These are phyloP conservation scores for Clitopilus hobsonii DNA, from an alignment of 768 basidiomycete species.

Conservation along the genomic window DNA sequence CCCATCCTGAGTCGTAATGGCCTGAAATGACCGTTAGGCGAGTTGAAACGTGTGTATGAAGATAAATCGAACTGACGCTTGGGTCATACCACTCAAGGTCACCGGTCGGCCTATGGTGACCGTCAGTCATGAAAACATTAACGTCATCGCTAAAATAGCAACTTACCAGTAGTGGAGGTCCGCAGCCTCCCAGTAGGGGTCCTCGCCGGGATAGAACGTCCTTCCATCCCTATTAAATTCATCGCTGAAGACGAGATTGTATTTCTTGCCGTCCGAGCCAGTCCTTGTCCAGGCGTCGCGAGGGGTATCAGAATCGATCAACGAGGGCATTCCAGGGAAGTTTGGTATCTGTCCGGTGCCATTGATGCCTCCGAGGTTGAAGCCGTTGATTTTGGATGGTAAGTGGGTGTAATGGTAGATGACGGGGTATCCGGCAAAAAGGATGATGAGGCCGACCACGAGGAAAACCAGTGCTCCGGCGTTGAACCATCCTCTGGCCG, in stretches of 20 bases:
- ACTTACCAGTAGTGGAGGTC: slow-evolving; percentile 82
- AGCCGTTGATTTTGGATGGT: slow-evolving; percentile 39
- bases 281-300: slow-evolving; percentile 45
- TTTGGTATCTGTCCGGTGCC: slow-evolving; percentile 81
- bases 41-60: background rate
- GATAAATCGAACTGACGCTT: slow-evolving; percentile 30
- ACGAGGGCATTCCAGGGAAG: slow-evolving; percentile 56
- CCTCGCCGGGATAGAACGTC: slow-evolving; percentile 70
- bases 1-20: slow-evolving; percentile 71
- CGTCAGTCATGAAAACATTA: slow-evolving; percentile 1
- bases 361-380: slow-evolving; percentile 90
- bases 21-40: slow-evolving; percentile 24
- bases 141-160: background rate
- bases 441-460: slow-evolving; percentile 58
- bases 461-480: slow-evolving; percentile 68
- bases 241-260: slow-evolving; percentile 88
- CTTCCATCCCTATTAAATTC: slow-evolving; percentile 56
- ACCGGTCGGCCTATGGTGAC: slow-evolving; percentile 48
- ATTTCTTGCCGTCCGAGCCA: slow-evolving; percentile 73
- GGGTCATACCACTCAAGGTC: slow-evolving; percentile 87
- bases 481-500: slow-evolving; percentile 80
- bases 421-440: slow-evolving; percentile 90
- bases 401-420: slow-evolving; percentile 47
- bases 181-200: slow-evolving; percentile 86
- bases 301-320: slow-evolving; percentile 82